Conservation (phyloP, 2,329 filamentous ascomycete genomes). For the Simplicillium aogashimaense region DNA sequence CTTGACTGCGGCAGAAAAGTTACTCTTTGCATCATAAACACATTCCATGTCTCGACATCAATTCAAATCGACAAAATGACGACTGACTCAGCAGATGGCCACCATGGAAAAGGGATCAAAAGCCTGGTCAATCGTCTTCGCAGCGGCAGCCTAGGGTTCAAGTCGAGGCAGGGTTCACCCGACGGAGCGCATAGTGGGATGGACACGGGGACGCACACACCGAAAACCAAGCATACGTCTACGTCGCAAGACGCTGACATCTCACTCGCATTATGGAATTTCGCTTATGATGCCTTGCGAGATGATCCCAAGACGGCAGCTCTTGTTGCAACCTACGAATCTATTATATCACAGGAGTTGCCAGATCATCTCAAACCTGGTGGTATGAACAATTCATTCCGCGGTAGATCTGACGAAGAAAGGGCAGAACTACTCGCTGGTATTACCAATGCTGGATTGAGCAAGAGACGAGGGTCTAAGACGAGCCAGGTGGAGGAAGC, state of each 20-base stretch:
- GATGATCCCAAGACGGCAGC: slow-evolving; percentile 16
- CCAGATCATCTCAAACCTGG: slow-evolving; percentile 20
- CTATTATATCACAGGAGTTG: slow-evolving; percentile 23
- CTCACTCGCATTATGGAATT: slow-evolving; percentile 21
- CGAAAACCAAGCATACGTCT: not conserved
- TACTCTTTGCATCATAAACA: no score
- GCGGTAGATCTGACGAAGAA: slow-evolving; percentile 13
- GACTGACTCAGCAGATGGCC: no score
- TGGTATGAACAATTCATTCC: slow-evolving; percentile 14
- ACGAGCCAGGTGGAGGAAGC: slow-evolving; percentile 16
- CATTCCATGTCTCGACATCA: no score
- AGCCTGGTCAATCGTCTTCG: not conserved
- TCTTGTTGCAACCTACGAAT: slow-evolving; percentile 24
- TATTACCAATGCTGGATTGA: slow-evolving; percentile 19
- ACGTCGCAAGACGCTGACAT: slow-evolving; percentile 8
- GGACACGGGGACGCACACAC: slow-evolving; percentile 2
- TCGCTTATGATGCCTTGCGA: slow-evolving; percentile 22
- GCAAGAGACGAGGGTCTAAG: slow-evolving; percentile 16
- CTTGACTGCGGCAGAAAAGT: no score
- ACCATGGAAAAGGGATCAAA: not conserved
- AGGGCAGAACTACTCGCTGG: slow-evolving; percentile 17
- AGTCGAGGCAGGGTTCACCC: not conserved
- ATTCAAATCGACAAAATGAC: no score
- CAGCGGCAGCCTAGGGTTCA: not conserved
- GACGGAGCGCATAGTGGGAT: not conserved